These are phyloP conservation scores for Nicotiana attenuata DNA, from an alignment of 257 asterid species.

Conservation along the genomic window DNA sequence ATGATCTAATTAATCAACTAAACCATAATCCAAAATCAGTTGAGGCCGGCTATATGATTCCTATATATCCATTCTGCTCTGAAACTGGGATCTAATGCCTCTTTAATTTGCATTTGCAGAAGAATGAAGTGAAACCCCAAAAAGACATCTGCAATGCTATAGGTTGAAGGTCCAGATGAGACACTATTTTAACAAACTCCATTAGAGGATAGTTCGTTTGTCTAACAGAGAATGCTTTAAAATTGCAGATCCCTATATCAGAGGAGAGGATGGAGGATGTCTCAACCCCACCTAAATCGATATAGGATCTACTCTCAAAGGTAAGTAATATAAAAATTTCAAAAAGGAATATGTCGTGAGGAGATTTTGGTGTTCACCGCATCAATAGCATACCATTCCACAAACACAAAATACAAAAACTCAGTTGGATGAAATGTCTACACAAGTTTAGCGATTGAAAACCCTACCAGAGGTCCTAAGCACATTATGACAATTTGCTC, in stretches of 20 bases:
- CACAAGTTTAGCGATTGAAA: neutral
- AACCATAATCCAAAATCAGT: neutral
- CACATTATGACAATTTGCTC: neutral
- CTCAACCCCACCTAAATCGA: neutral
- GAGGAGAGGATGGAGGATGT: neutral
- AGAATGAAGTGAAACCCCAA: slow-evolving; percentile 6
- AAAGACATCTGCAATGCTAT: neutral
- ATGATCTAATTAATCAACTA: neutral
- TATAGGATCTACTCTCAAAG: slow-evolving; percentile 4
- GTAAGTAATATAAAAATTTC: neutral
- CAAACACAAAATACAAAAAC: neutral
- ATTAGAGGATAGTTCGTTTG: slow-evolving; percentile 21
- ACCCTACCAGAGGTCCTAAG: neutral
- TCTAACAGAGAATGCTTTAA: slow-evolving; percentile 6
- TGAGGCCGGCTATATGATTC: neutral
- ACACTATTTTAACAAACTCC: slow-evolving; percentile 9
- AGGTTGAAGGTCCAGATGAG: neutral
- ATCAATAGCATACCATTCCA: neutral
- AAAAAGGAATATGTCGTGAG: neutral
- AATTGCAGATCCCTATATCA: neutral
- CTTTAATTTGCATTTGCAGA: slow-evolving; percentile 21
- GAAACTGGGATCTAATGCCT: slow-evolving; percentile 30
- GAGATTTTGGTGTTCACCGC: neutral
- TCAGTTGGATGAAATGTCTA: neutral
- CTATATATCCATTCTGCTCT: slow-evolving; percentile 6